Base-by-base conservation (phyloP, 306 rosid species). In the Gastrolobium bilobum region DNA sequence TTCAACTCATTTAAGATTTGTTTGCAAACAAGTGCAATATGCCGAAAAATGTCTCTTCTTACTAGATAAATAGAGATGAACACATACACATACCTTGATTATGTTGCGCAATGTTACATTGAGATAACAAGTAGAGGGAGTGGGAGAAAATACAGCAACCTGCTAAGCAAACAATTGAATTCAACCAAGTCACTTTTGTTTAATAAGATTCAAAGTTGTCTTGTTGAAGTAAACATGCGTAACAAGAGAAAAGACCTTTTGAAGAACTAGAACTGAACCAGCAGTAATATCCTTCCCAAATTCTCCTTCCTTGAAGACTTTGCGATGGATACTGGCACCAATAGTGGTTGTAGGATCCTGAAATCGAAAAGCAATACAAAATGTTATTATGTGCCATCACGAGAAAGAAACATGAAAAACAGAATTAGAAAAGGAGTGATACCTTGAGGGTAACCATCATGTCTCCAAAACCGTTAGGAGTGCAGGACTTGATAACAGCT, bases 341-440 rank as follows among this genome's bases (percentile, higher is more conserved):
- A 88, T 52, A 60, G 86, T 80, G 68, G 84, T 84, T 0, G 98
- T 84, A 71, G 94, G 94, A 84, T 94, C 98, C 98, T 94, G 93
- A 79, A 79, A 85, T 33, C 77, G 34, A 50, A 37, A 20, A 20
- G 1, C 26, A 20, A 20, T 20, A 20, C 26, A 20, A 20, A 20
- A 20, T 20, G 26, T 20, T 20, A 20, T 4, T 31, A 6, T 10
- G 29, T 20, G 51, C 5, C 39, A 15, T 39, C 69, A 66, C 9
- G 4, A 52, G 38, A 40, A 42, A 69, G 9, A 69, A 14, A 6
- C 10, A 15, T 10, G 50, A 47, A 51, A 51, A 39, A 42, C 15
- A 2, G 39, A 38, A 47, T 60, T 38, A 13, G 20, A 46, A 20
- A 70, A 9, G 14, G 8, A 75, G 38, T 5, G 42, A 35, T 10